Base-by-base conservation (phyloP, 192 early-diverging fungal genomes). In the Umbelopsis vinacea region DNA sequence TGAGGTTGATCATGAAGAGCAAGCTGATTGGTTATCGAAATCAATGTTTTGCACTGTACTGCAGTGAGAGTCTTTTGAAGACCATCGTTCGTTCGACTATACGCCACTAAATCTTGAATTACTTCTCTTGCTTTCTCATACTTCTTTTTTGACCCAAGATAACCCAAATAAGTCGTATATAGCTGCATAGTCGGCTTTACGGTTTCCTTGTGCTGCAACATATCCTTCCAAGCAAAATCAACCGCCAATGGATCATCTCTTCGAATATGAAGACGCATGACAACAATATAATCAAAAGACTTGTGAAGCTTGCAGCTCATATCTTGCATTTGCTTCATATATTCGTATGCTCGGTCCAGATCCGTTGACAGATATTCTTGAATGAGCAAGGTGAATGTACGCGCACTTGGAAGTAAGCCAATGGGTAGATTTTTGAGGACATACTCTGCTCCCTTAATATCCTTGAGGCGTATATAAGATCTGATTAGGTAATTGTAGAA, bases 191-290 rank as follows among this genome's bases (percentile, higher is more conserved):
- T 43, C 2, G 77, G 77, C 33, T 78, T 70, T 24, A 74, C 54
- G 12, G 8, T 66, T 46, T 74, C 69, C 14, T 46, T 52, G n/a
- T 78, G 69, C 11, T 54, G 52, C 29, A 74, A 19, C 22, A 73
- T 67, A 54, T 73, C 71, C n/a, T 71, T 66, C 79, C 79, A 80
- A n/a, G 76, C 63, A 71, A 74, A 73, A 22, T 80, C 79, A 63
- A 76, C 67, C 11, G 73, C 79, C 33, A 75, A 70, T 8, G 54
- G n/a, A 55, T 80, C 71, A 4, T 68, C 68, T n/a, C 50, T 48
- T 9, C 21, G 40, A 10, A 55, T 71, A 40, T 73, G 63, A 19
- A 63, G 72, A 21, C 69, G 50, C 4, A 80, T 14, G 7, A 80
- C 52, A 9, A 80, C 71, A 47, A 10, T 50, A 15, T 46, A 76